Percentiles rank a stretch among this genome's conserved stretches.
Evolutionary conservation across 1,284 basidiomycete species (phyloP).

Genomic region (Tilletia indica): DNA sequence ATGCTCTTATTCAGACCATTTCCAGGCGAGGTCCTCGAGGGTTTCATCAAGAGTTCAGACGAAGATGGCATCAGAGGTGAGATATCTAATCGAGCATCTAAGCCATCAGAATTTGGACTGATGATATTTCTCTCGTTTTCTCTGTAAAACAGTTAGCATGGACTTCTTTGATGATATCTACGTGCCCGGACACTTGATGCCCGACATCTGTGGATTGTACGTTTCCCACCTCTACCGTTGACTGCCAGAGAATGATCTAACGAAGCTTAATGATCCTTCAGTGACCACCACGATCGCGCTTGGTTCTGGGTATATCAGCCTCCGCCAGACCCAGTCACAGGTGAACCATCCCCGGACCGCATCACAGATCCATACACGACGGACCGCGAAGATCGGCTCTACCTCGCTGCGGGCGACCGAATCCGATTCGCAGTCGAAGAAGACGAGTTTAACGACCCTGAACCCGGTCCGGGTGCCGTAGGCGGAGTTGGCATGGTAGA

Average conservation of each 20-base stretch:
- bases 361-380: conserved; percentile 17
- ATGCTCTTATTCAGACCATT: conserved; percentile 90
- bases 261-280: conserved; percentile 21
- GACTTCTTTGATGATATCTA: conserved; percentile 95
- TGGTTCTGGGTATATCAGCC: conserved; percentile 58
- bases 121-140: too few species aligned
- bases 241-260: not conserved
- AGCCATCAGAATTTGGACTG: too few species aligned
- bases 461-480: conserved; percentile 69
- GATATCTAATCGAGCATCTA: conserved; percentile 44
- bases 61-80: conserved; percentile 76
- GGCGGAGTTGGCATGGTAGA: not conserved
- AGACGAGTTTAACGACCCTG: conserved; percentile 85
- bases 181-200: conserved; percentile 67
- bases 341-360: conserved; percentile 60
- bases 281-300: conserved; percentile 56
- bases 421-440: conserved; percentile 83
- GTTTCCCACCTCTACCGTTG: conserved; percentile 43
- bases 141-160: conserved; percentile 67
- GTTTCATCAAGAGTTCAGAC: conserved; percentile 79
- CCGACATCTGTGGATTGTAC: conserved; percentile 75
- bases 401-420: conserved; percentile 77
- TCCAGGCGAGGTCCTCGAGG: conserved; percentile 81
- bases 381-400: conserved; percentile 67
- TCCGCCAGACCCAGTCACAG: conserved; percentile 40